phyloP scores from a whole-genome alignment of 768 basidiomycete genomes.

The Agaricus subrufescens region DNA sequence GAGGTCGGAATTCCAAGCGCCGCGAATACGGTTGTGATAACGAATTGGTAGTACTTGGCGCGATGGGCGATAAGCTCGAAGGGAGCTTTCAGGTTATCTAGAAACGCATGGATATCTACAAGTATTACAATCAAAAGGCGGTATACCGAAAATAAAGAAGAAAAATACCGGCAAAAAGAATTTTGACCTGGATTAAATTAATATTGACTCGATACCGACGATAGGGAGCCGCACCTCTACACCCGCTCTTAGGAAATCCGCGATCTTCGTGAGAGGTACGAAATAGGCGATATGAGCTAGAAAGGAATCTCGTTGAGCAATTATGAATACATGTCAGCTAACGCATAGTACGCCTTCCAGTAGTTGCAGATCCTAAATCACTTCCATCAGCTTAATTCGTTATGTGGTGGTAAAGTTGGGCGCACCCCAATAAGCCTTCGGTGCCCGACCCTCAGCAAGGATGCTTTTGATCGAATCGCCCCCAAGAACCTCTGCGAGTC shows the following conservation, averaged over 20 bases:
- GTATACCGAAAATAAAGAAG: neutral
- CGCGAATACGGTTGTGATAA: conserved; percentile 79
- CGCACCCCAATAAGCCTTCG: conserved; percentile 92
- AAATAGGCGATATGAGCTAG: conserved; percentile 97
- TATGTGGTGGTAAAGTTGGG: conserved; percentile 14
- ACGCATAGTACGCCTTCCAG: conserved; percentile 76
- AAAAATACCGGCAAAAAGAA: conserved; percentile 69
- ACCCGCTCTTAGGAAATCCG: conserved; percentile 92
- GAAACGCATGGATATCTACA: conserved; percentile 91
- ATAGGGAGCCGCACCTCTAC: conserved; percentile 54
- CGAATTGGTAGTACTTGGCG: conserved; percentile 83
- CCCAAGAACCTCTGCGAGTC: conserved; percentile 85
- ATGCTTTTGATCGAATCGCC: conserved; percentile 80
- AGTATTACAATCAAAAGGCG: neutral
- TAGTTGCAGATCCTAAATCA: conserved; percentile 81
- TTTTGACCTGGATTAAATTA: conserved; percentile 49
- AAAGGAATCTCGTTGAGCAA: conserved; percentile 5
- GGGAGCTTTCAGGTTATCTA: conserved; percentile 96
- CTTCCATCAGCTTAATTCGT: conserved; percentile 8
- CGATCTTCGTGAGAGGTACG: conserved; percentile 90
- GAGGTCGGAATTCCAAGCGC: conserved; percentile 89
- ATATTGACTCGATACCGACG: conserved; percentile 11
- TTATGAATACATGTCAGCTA: neutral
- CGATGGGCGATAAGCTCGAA: conserved; percentile 85
- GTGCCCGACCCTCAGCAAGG: conserved; percentile 67